These are phyloP conservation scores for Amoeboaphelidium occidentale DNA, from an alignment of 371 early-diverging fungal species.

Conservation along the genomic window DNA sequence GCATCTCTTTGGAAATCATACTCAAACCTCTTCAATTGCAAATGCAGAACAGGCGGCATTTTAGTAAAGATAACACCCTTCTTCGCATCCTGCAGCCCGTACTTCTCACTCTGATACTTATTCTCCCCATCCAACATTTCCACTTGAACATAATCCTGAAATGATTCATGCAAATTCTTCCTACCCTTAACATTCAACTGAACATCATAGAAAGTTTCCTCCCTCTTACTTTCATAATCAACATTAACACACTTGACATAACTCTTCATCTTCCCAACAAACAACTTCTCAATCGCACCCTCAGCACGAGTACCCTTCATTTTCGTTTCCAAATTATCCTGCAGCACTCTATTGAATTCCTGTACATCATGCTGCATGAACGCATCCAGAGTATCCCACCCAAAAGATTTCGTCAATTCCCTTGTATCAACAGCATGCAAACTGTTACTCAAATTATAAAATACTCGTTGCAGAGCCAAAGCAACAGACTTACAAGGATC, in stretches of 20 bases:
- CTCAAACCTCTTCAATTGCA: conserved; percentile 94
- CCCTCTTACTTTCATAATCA: conserved; percentile 71
- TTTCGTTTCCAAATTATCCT: conserved; percentile 79
- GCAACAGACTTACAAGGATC: conserved; percentile 59
- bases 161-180: conserved; percentile 65
- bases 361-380: conserved; percentile 96
- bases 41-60: conserved; percentile 89
- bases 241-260: conserved; percentile 83
- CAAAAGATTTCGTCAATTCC: conserved; percentile 85
- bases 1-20: conserved; percentile 79
- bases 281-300: conserved; percentile 65
- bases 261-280: conserved; percentile 85
- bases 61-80: conserved; percentile 84
- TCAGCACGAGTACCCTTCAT: conserved; percentile 87
- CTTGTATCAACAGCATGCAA: conserved; percentile 50
- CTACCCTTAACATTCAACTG: conserved; percentile 85
- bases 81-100: conserved; percentile 87
- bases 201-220: conserved; percentile 74
- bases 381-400: conserved; percentile 82
- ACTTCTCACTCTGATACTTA: conserved; percentile 84
- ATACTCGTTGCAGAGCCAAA: conserved; percentile 81
- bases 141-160: conserved; percentile 59
- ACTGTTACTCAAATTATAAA: conserved; percentile 60
- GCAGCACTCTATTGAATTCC: conserved; percentile 85
- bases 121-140: conserved; percentile 95